Percentiles rank a stretch among this genome's conserved stretches.
Evolutionary conservation across 1,284 basidiomycete species (phyloP).

Genomic region (Apiotrichum laibachii): DNA sequence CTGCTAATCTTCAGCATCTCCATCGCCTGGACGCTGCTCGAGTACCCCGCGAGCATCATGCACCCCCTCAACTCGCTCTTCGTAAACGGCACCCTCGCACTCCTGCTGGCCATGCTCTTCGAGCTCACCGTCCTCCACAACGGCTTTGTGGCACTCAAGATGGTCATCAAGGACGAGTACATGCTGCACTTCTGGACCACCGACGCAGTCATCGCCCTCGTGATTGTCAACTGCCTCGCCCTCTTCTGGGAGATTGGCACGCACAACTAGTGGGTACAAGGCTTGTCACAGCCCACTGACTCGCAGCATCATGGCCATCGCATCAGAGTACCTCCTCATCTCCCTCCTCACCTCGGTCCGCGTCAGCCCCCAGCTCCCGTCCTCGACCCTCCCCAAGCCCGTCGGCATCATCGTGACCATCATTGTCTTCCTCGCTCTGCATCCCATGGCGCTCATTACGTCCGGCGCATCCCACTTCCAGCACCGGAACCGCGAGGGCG

Average conservation of each 20-base stretch:
- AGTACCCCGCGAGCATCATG: slow-evolving; percentile 42
- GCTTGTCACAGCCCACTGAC: background rate
- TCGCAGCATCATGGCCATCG: slow-evolving; percentile 37
- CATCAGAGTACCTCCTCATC: slow-evolving; percentile 45
- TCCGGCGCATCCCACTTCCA: slow-evolving; percentile 39
- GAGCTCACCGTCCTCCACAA: slow-evolving; percentile 54
- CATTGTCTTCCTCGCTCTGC: slow-evolving; percentile 47
- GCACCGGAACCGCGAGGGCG: slow-evolving; percentile 42
- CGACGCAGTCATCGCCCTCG: slow-evolving; percentile 40
- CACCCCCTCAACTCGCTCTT: slow-evolving; percentile 55
- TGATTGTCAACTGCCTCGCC: slow-evolving; percentile 36
- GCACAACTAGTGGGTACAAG: slow-evolving; percentile 33
- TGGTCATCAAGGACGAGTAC: slow-evolving; percentile 44
- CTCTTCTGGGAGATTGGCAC: slow-evolving; percentile 42
- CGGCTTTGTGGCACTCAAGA: slow-evolving; percentile 54
- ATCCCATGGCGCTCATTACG: slow-evolving; percentile 44
- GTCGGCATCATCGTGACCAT: slow-evolving; percentile 42
- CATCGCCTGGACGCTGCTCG: slow-evolving; percentile 44
- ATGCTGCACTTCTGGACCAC: slow-evolving; percentile 37
- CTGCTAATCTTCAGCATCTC: slow-evolving; percentile 28
- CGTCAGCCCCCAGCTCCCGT: slow-evolving; percentile 36
- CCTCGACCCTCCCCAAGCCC: slow-evolving; percentile 41
- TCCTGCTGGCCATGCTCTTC: slow-evolving; percentile 54
- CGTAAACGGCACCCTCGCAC: slow-evolving; percentile 55
- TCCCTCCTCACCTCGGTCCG: slow-evolving; percentile 42